Conservation (phyloP, 116 monocot species). For the Zostera marina region DNA sequence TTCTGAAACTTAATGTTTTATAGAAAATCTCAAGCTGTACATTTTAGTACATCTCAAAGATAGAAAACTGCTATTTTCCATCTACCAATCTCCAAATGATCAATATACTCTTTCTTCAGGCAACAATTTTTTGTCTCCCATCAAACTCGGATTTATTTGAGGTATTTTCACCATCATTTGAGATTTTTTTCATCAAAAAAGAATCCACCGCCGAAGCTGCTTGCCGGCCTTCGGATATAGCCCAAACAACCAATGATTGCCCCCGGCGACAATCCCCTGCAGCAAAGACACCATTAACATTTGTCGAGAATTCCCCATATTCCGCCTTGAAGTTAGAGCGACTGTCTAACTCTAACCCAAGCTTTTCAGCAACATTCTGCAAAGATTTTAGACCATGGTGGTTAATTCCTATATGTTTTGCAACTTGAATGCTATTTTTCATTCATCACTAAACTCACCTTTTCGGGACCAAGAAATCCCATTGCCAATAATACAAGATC, state of each 20-base stretch:
- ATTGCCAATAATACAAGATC: conserved; percentile 88
- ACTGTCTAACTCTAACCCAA: conserved; percentile 72
- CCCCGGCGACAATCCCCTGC: conserved; percentile 95
- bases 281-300: conserved; percentile 76
- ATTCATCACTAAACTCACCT: conserved; percentile 37
- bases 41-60: too few relatives aligned
- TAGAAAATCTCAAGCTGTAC: too few relatives aligned
- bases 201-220: conserved; percentile 75
- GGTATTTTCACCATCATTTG: neutral
- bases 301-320: conserved; percentile 76
- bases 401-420: too few relatives aligned
- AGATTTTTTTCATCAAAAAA: conserved; percentile 47
- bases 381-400: neutral
- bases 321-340: conserved; percentile 93
- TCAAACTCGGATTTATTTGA: neutral
- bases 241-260: conserved; percentile 97
- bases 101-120: too few relatives aligned
- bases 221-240: conserved; percentile 82
- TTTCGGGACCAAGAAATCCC: conserved; percentile 98
- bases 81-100: too few relatives aligned
- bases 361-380: conserved; percentile 64
- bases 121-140: too few relatives aligned
- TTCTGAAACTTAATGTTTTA: too few relatives aligned
- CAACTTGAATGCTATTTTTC: too few relatives aligned
- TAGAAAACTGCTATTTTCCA: too few relatives aligned